Evolutionary conservation across 345 rosid species (phyloP), one percentile per base, ranked within the genome.

Genomic region (Pistacia integerrima): DNA sequence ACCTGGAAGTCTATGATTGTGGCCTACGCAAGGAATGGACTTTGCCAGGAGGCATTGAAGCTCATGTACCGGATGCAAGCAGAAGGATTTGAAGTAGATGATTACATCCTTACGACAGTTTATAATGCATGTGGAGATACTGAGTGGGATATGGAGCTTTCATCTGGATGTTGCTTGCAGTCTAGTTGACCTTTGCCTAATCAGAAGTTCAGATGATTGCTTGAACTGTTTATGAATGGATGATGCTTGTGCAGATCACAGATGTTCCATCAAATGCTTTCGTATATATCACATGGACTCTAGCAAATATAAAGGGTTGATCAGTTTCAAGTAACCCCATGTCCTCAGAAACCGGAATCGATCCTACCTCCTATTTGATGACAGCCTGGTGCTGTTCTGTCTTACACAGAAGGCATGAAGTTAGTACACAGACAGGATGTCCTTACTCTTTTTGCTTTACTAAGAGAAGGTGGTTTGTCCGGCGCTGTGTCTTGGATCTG

Each of bases 1-100:
- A 85, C 95, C 11, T 94, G 92, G 97, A 90, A 86, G 77, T 83
- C 97, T 5, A 90, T 94, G 98, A 89, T 93, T 65, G 78, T 90
- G 85, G 91, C 94, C 20, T 93, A 90, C 54, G 94, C 93, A 3
- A 87, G 84, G 80, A 90, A 88, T 58, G 95, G 98, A 30, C 85
- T 84, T 72, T 90, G 89, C 84, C 89, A 61, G 67, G 91, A 93
- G 86, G 97, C 99, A 55, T 81, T 95, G 86, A 88, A 89, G 90
- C 90, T 95, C 73, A 84, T 89, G 87, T 88, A 93, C 82, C 78
- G 89, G 79, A 89, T 93, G 97, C 85, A 87, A 65, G 93, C 90
- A 33, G 95, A 91, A 69, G 98, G 94, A 36, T 78, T 90, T 73
- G 83, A 89, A 52, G 91, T 91, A 17, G 98, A 93, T 84, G 98